Percentiles rank a stretch among this genome's conserved stretches.
Evolutionary conservation across 2,329 filamentous ascomycete genomes (phyloP).

Genomic region (Samsoniella hepiali): DNA sequence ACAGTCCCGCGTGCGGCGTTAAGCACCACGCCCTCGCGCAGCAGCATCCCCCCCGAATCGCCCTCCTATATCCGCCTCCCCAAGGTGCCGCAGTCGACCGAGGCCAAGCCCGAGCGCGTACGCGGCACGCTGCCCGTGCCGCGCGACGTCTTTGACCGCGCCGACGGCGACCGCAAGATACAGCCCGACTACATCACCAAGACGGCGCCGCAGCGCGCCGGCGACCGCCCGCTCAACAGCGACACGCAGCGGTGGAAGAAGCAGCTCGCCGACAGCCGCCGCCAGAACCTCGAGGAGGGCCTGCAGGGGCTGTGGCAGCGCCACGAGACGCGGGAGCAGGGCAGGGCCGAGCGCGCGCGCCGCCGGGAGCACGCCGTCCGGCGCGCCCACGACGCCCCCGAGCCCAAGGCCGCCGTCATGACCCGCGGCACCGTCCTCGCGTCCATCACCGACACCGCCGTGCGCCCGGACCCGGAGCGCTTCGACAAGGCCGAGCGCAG

Average conservation of each 20-base stretch:
- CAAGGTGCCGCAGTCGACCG: slow-evolving; percentile 66
- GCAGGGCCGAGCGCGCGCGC: slow-evolving; percentile 38
- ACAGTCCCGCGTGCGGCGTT: slow-evolving; percentile 32
- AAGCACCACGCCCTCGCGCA: slow-evolving; percentile 35
- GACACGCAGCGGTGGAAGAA: slow-evolving; percentile 60
- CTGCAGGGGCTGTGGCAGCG: slow-evolving; percentile 66
- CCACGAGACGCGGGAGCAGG: slow-evolving; percentile 46
- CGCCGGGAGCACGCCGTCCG: slow-evolving; percentile 47
- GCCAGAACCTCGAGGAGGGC: slow-evolving; percentile 69
- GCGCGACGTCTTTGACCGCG: slow-evolving; percentile 69
- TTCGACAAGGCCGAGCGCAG: slow-evolving; percentile 50
- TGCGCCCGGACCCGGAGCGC: slow-evolving; percentile 60
- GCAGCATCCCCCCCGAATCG: slow-evolving; percentile 76
- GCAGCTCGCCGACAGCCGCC: slow-evolving; percentile 67
- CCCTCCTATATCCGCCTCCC: slow-evolving; percentile 85
- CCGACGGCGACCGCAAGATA: slow-evolving; percentile 58
- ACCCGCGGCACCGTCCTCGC: slow-evolving; percentile 65
- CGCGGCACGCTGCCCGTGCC: slow-evolving; percentile 83
- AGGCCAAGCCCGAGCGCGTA: slow-evolving; percentile 44
- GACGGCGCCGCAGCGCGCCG: slow-evolving; percentile 55
- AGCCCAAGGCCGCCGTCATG: slow-evolving; percentile 71
- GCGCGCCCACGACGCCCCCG: slow-evolving; percentile 56
- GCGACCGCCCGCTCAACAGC: slow-evolving; percentile 35
- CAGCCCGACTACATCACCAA: slow-evolving; percentile 56
- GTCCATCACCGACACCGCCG: slow-evolving; percentile 45